phyloP scores from a whole-genome alignment of 345 rosid genomes.

The Linum trigynum region DNA sequence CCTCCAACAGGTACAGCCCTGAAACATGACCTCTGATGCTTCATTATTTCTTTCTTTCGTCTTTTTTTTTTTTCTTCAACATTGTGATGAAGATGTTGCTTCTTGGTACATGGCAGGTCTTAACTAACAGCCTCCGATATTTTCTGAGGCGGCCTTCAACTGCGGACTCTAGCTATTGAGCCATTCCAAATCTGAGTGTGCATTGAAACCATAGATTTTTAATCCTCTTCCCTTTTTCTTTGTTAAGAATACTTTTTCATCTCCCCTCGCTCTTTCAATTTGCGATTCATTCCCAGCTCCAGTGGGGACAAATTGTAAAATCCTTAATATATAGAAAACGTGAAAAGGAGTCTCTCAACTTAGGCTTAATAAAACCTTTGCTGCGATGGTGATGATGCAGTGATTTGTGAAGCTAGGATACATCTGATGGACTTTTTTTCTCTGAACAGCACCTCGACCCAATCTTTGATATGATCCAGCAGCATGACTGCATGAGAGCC shows the following conservation, averaged over 20 bases:
- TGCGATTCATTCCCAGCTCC: neutral
- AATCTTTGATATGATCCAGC: no score
- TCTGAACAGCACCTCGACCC: no score
- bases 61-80: neutral
- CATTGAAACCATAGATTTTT: neutral
- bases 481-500: no score
- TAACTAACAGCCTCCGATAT: slow-evolving; percentile 62
- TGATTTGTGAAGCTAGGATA: no score
- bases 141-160: slow-evolving; percentile 77
- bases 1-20: slow-evolving; percentile 65
- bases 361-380: neutral
- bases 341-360: neutral
- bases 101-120: slow-evolving; percentile 39
- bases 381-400: no score
- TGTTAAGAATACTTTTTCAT: neutral
- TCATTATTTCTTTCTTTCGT: neutral
- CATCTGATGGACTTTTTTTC: no score
- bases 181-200: slow-evolving; percentile 6
- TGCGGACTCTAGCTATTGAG: slow-evolving; percentile 67
- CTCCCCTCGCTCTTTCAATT: neutral
- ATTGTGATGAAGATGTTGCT: neutral
- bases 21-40: neutral
- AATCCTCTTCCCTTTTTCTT: neutral
- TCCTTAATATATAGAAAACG: neutral
- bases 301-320: neutral